Evolutionary conservation across 352 stramenopile species (phyloP).

Genomic region (Phytophthora fragariaefolia): DNA sequence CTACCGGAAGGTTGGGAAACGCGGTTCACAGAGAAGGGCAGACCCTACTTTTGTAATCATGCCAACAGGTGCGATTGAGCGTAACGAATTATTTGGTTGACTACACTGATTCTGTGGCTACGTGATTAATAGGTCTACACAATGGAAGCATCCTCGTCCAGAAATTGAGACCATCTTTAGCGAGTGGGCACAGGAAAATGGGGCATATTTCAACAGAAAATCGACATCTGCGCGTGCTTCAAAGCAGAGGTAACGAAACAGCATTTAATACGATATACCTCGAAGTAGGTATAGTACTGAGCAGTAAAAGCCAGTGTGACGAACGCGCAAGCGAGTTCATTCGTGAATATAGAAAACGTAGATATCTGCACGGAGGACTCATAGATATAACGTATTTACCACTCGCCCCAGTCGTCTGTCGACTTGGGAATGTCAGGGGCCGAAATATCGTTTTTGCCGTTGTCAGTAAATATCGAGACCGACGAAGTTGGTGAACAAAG

Average conservation of each 20-base stretch:
- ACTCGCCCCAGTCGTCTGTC: conserved; percentile 71
- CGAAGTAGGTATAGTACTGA: not conserved
- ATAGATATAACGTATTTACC: conserved; percentile 48
- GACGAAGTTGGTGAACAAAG: conserved; percentile 50
- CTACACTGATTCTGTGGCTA: not conserved
- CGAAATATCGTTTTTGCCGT: conserved; percentile 44
- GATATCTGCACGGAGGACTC: too few relatives aligned
- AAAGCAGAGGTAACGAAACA: conserved; percentile 10
- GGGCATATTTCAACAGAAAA: conserved; percentile 50
- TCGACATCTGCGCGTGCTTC: conserved; percentile 20
- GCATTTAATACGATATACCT: not conserved
- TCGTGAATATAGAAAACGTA: conserved; percentile 14
- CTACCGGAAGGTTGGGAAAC: conserved; percentile 83
- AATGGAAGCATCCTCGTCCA: conserved; percentile 83
- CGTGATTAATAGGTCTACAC: conserved; percentile 60
- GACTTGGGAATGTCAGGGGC: conserved; percentile 26
- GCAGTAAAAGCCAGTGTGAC: too few relatives aligned
- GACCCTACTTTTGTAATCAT: conserved; percentile 88
- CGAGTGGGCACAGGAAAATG: conserved; percentile 81
- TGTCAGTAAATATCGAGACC: conserved; percentile 53
- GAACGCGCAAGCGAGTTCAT: conserved; percentile 26
- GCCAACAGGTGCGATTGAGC: conserved; percentile 53
- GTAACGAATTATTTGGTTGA: not conserved
- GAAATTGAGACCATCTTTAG: conserved; percentile 80
- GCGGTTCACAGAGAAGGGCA: conserved; percentile 81